Conservation (phyloP, 768 basidiomycete species). For the Kwoniella sp. region DNA sequence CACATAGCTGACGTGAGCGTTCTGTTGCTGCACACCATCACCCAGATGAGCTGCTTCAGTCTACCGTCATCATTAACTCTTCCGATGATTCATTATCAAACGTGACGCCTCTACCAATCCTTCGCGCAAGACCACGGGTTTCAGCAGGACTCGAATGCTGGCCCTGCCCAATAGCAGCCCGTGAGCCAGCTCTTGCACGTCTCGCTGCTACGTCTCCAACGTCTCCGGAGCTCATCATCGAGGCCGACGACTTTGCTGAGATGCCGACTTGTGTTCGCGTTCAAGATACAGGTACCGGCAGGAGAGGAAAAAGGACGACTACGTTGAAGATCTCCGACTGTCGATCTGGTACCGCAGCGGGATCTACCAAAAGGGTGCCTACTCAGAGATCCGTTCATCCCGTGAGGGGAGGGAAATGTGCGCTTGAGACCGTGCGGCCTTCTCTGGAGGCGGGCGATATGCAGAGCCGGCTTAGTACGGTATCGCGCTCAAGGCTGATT, state of each 20-base stretch:
- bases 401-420: neutral
- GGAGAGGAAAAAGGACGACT: neutral
- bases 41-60: constrained; percentile 1
- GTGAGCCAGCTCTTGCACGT: neutral
- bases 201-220: neutral
- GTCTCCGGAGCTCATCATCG: neutral
- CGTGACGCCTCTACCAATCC: constrained; percentile 1
- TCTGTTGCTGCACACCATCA: neutral
- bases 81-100: constrained; percentile 8
- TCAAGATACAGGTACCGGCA: neutral
- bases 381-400: constrained; percentile 17
- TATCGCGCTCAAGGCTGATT: neutral
- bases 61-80: neutral
- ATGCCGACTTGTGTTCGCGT: neutral
- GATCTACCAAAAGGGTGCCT: constrained; percentile 8
- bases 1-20: neutral
- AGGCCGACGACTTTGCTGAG: neutral
- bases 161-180: neutral
- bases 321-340: neutral
- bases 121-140: neutral
- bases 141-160: neutral
- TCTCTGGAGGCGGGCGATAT: no score
- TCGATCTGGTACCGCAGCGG: constrained; percentile 4
- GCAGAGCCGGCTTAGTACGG: neutral
- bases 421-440: no score